Evolutionary conservation across 2,329 filamentous ascomycete species (phyloP).

Genomic region (Pleurostoma richardsiae): DNA sequence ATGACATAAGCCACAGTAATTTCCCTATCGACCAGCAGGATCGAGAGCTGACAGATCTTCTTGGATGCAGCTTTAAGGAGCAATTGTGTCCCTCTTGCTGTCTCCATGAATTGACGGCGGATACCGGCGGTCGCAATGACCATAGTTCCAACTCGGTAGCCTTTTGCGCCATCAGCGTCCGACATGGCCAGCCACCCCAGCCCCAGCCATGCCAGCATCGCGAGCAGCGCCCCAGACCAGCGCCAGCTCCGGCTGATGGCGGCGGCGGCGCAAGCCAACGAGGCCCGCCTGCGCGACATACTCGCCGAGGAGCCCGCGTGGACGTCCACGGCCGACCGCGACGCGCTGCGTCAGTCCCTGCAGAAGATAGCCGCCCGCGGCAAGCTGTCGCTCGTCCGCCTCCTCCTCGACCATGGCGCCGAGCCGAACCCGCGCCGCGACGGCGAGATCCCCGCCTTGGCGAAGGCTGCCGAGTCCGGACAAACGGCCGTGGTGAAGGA

Average conservation of each 20-base stretch:
- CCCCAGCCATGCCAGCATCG: slow-evolving; percentile 17
- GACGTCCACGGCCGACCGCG: slow-evolving; percentile 24
- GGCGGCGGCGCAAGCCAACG: slow-evolving; percentile 29
- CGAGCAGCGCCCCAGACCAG: slow-evolving; percentile 29
- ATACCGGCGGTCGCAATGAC: too few species aligned
- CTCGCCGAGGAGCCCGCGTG: slow-evolving; percentile 26
- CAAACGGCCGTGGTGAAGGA: slow-evolving; percentile 25
- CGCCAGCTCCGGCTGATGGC: slow-evolving; percentile 29
- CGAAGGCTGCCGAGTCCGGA: slow-evolving; percentile 30
- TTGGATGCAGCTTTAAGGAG: too few species aligned
- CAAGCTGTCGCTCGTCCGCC: slow-evolving; percentile 24
- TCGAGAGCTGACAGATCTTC: too few species aligned
- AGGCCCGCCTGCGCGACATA: slow-evolving; percentile 27
- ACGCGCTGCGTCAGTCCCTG: slow-evolving; percentile 29
- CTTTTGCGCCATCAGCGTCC: too few species aligned
- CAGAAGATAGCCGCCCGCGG: slow-evolving; percentile 30
- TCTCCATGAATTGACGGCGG: too few species aligned
- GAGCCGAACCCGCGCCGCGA: slow-evolving; percentile 27
- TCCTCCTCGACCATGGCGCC: slow-evolving; percentile 31
- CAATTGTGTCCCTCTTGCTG: too few species aligned
- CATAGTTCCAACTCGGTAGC: too few species aligned
- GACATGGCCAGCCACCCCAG: too few species aligned
- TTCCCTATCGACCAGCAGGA: too few species aligned
- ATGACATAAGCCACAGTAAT: too few species aligned
- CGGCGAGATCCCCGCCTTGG: slow-evolving; percentile 27